phyloP scores from a whole-genome alignment of 805 yeast genomes.

The Candida tammaniensis region DNA sequence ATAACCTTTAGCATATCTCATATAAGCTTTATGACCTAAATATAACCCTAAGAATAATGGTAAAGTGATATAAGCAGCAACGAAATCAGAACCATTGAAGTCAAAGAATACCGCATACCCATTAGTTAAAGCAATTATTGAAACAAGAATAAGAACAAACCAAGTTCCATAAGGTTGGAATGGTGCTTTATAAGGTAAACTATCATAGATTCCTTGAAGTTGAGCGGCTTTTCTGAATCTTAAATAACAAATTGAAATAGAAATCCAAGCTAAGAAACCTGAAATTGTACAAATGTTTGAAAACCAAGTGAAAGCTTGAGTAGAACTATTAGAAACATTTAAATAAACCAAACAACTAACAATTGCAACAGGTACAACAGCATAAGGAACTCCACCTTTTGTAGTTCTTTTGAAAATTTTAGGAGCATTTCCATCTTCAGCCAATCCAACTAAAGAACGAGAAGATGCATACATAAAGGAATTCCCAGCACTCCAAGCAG shows the following conservation, averaged over 20 bases:
- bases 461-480: constrained; percentile 26
- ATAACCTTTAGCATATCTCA: constrained; percentile 18
- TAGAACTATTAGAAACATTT: constrained; percentile 51
- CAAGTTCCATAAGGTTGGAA: constrained; percentile 33
- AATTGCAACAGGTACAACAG: constrained; percentile 18
- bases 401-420: constrained; percentile 14
- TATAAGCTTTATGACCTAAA: constrained; percentile 26
- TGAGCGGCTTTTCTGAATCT: constrained; percentile 47
- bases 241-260: constrained; percentile 56
- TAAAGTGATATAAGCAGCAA: constrained; percentile 35
- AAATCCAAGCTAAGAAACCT: constrained; percentile 59
- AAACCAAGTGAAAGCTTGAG: constrained; percentile 68
- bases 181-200: constrained; percentile 24
- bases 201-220: constrained; percentile 9
- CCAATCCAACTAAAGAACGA: constrained; percentile 24
- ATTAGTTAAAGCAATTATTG: constrained; percentile 27
- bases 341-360: constrained; percentile 26
- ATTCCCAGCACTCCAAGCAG: constrained; percentile 68
- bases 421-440: constrained; percentile 20
- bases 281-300: constrained; percentile 70
- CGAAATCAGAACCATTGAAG: constrained; percentile 25
- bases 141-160: constrained; percentile 20
- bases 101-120: constrained; percentile 33
- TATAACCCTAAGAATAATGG: constrained; percentile 27
- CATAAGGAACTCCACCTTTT: constrained; percentile 16